Base-by-base conservation (phyloP, 345 rosid species). In the Hypericum perforatum region DNA sequence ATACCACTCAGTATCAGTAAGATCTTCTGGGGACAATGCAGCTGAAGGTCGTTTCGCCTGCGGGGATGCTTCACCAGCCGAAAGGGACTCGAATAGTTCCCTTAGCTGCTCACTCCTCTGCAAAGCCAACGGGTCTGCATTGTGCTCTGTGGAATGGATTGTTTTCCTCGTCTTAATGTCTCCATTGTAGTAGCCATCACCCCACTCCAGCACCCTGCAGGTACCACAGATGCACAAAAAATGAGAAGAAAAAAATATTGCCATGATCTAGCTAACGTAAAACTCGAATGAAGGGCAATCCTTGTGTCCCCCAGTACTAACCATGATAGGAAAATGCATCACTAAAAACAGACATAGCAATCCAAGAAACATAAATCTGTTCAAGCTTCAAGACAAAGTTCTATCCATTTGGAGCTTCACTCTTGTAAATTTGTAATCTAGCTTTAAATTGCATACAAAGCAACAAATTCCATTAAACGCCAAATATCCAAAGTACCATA, bases 121-220 rank as follows among this genome's bases (percentile, higher is more conserved):
- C 56, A 88, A 81, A 56, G 85, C 86, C 48, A 85, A 53, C 47
- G 80, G 70, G 63, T 84, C 85, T 10, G 72, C 74, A 68, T 77
- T 74, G 41, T 80, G 68, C 52, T 89, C 99, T 3, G 63, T 68
- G 52, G 95, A 72, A 76, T 85, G 97, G 64, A 82, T 69, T 46
- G 89, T 84, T 68, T 86, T 92, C 65, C 97, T 79, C 5, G 99
- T 92, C 77, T 92, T 92, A 41, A 92, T 92, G 52, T 85, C 95
- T 46, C 99, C 99, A 63, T 92, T 92, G 74, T 92, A 92, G 66
- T 85, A 86, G 39, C 99, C 99, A 62, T 82, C 84, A 22, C 78
- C 82, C 99, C 99, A 94, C 56, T 82, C 87, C 78, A 94, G 67
- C 16, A 77, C 69, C 71, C 99, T 92, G 36, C 59, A 45, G 52